These are phyloP conservation scores for Nicotiana benthamiana DNA, from an alignment of 257 asterid species.

Conservation along the genomic window DNA sequence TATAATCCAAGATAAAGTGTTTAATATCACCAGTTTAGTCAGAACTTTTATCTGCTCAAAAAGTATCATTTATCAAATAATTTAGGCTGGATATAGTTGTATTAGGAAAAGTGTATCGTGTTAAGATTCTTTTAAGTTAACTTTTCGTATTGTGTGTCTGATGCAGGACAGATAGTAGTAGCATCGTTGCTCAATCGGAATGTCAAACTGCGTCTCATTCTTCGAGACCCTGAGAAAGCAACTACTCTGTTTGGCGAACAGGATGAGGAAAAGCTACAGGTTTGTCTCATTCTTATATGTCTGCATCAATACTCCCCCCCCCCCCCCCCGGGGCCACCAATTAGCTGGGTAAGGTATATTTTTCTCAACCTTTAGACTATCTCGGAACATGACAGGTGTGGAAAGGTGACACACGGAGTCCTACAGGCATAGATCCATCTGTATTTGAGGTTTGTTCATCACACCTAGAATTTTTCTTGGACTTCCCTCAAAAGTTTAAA, in stretches of 20 bases:
- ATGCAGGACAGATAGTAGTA: slow-evolving; percentile 82
- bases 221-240: slow-evolving; percentile 73
- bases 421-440: slow-evolving; percentile 59
- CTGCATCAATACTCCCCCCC: not conserved
- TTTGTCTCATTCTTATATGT: slow-evolving; percentile 16
- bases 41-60: not conserved
- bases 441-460: slow-evolving; percentile 63
- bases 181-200: slow-evolving; percentile 73
- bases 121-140: not conserved
- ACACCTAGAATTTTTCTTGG: not conserved
- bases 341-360: not conserved
- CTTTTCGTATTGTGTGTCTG: not conserved
- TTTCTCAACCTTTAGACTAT: slow-evolving; percentile 14
- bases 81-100: not conserved
- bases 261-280: slow-evolving; percentile 68
- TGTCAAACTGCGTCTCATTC: slow-evolving; percentile 59
- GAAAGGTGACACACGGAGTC: slow-evolving; percentile 76
- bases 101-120: not conserved
- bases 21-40: not conserved
- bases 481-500: slow-evolving; percentile 1
- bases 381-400: slow-evolving; percentile 50
- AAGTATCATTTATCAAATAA: not conserved
- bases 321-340: not conserved
- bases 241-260: slow-evolving; percentile 67
- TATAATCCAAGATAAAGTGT: not conserved